Evolutionary conservation across 352 stramenopile species (phyloP), one percentile per base, ranked within the genome.

Genomic region (Globisporangium paddicum): DNA sequence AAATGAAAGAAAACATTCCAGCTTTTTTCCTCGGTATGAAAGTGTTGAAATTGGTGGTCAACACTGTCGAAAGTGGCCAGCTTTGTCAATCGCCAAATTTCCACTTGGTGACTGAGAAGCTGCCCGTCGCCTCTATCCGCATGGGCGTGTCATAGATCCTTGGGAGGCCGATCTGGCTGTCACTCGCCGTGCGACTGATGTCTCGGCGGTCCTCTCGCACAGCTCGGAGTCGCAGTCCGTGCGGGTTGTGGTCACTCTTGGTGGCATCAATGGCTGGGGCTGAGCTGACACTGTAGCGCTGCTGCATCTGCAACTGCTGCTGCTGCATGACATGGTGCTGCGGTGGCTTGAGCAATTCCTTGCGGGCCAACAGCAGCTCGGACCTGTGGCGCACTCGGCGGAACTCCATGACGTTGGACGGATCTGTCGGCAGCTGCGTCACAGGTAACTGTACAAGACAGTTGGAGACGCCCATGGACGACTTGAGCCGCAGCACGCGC

Each of bases 401-500:
- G 41, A 83, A 87, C 55, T 85, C 74, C 32, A 70, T 69, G 10
- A 42, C 23, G 14, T 74, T 68, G 19, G 65, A 55, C 38, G 75
- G 73, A 53, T 85, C 71, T 16, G 62, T 55, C 0, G 62, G 52
- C 10, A 77, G 49, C 30, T 73, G 64, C 0, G 65, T 60, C 0
- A 50, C 3, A 0, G 67, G 64, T n/a, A 72, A 50, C 59, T 87
- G 77, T 35, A 62, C 68, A 45, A 89, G 78, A 59, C 79, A 89
- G 16, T 59, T 63, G 3, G 75, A 72, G 21, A 89, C 75, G 9
- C 77, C 73, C 26, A 68, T 61, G 34, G 77, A 87, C 32, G 79
- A 89, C 51, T 75, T 89, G 21, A 89, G 73, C 38, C 66, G 74
- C 19, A 86, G 55, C 40, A 89, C 59, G 13, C 79, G 79, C 64